Evolutionary conservation across 208 protist species (phyloP).

Genomic region (Tritrichomonas musculus): DNA sequence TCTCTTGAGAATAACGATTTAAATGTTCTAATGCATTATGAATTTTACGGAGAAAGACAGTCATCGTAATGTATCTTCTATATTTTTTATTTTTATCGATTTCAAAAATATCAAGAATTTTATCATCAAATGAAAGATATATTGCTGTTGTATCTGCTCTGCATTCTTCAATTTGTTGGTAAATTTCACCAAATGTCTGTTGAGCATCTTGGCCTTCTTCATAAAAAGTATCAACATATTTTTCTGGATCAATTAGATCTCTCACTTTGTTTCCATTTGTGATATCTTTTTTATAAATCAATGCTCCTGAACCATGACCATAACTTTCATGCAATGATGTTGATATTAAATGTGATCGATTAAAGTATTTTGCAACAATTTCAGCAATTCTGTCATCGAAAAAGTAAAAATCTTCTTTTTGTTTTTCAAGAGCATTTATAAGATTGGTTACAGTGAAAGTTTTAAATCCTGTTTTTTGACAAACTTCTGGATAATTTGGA

Average conservation of each 20-base stretch:
- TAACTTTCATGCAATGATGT: slow-evolving; percentile 48
- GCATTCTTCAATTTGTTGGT: slow-evolving; percentile 43
- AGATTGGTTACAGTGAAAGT: slow-evolving; percentile 49
- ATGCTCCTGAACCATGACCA: slow-evolving; percentile 44
- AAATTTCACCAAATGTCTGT: slow-evolving; percentile 35
- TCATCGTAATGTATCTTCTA: not conserved
- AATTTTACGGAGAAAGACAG: not conserved
- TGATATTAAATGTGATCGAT: slow-evolving; percentile 23
- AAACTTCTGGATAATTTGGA: slow-evolving; percentile 49
- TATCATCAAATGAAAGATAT: not conserved
- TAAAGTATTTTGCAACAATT: not conserved
- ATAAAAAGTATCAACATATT: slow-evolving; percentile 35
- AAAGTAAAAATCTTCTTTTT: not conserved
- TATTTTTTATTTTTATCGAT: not conserved
- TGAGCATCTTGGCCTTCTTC: slow-evolving; percentile 38
- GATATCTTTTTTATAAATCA: slow-evolving; percentile 36
- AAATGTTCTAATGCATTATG: not conserved
- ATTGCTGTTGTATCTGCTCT: slow-evolving; percentile 42
- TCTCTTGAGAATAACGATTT: slow-evolving; percentile 10
- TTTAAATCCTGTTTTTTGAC: slow-evolving; percentile 46
- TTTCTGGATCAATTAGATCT: not conserved
- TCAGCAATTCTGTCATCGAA: not conserved
- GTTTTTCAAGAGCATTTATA: not conserved
- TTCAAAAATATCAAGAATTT: slow-evolving; percentile 39
- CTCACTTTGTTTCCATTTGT: not conserved